Evolutionary conservation across 2,329 filamentous ascomycete species (phyloP), one percentile per base, ranked within the genome.

Genomic region (Beauveria brongniartii): DNA sequence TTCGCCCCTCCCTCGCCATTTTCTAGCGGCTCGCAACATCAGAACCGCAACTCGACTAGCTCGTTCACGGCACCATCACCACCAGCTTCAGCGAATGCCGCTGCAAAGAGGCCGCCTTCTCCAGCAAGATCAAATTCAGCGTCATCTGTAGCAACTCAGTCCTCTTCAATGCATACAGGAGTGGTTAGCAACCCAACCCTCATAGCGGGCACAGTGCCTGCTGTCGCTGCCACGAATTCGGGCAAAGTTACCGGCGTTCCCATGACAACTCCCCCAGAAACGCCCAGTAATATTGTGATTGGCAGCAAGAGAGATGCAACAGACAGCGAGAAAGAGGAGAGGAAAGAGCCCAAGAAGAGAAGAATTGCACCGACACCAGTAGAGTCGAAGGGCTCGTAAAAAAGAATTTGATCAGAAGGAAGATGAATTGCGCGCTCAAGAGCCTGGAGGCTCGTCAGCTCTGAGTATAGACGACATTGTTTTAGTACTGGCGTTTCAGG

Each of bases 191-290:
- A 92, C 59, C 90, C 91, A 1, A 86, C 90, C 1, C 85, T 94
- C 1, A 89, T 90, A 9, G 82, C 91, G 37, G 89, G 91, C 16
- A 90, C 81, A 59, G 82, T 96, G 18, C 91, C 92, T 0, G 82
- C 87, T 57, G 84, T 96, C 28, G 86, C 90, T 14, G 90, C 90
- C 6, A 78, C 89, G 10, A 89, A 87, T 64, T 90, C 89, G 1
- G 81, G 80, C 48, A 84, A 84, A 67, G 77, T 83, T 3, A 78
- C 79, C 0, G 80, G 82, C 0, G 76, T 95, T 48, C 90, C 92
- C 0, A 84, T 96, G 68, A 91, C 90, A 43, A 97, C 93, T 8
- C 93, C 94, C 2, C 94, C 93, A 1, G 89, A 96, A 72, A 97
- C 93, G 3, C 93, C 93, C 6, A 80, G 81, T 46, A 73, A 70